Evolutionary conservation across 1,284 basidiomycete species (phyloP).

Genomic region (Trichosporon sp.): DNA sequence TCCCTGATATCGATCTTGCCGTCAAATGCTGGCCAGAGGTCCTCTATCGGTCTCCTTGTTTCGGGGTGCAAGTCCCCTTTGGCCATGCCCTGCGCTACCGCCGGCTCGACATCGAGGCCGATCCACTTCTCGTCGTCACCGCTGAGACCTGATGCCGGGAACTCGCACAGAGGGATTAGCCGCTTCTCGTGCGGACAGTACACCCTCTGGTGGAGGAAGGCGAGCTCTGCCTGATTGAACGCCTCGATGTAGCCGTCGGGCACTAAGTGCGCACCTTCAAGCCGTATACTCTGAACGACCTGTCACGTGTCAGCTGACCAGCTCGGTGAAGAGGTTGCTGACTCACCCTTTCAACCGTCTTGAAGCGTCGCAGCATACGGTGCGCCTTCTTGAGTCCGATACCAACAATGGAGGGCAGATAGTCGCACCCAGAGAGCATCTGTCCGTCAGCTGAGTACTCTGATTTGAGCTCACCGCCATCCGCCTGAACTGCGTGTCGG

Average conservation of each 20-base stretch:
- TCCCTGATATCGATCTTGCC: conserved; percentile 20
- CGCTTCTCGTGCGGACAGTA: conserved; percentile 72
- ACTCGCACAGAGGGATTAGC: conserved; percentile 70
- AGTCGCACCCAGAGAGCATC: conserved; percentile 97
- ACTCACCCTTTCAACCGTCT: conserved; percentile 77
- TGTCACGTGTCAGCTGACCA: conserved; percentile 34
- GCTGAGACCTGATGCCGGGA: conserved; percentile 62
- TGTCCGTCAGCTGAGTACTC: conserved; percentile 28
- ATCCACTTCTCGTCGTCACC: conserved; percentile 71
- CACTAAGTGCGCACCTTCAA: conserved; percentile 84
- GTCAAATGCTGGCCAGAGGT: conserved; percentile 70
- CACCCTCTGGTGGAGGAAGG: conserved; percentile 91
- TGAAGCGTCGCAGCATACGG: conserved; percentile 76
- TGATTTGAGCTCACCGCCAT: conserved; percentile 67
- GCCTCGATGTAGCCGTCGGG: conserved; percentile 73
- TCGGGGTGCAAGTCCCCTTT: conserved; percentile 77
- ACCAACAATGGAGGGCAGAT: conserved; percentile 93
- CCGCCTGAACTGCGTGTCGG: conserved; percentile 81
- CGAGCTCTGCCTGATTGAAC: conserved; percentile 78
- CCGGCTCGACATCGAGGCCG: conserved; percentile 62
- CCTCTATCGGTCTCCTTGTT: conserved; percentile 69
- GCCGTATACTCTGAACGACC: conserved; percentile 69
- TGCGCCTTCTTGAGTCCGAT: conserved; percentile 97
- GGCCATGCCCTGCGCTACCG: conserved; percentile 65
- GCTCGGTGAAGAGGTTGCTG: neutral